phyloP scores from a whole-genome alignment of 139 green algal genomes.

The Edaphochlamys debaryana region DNA sequence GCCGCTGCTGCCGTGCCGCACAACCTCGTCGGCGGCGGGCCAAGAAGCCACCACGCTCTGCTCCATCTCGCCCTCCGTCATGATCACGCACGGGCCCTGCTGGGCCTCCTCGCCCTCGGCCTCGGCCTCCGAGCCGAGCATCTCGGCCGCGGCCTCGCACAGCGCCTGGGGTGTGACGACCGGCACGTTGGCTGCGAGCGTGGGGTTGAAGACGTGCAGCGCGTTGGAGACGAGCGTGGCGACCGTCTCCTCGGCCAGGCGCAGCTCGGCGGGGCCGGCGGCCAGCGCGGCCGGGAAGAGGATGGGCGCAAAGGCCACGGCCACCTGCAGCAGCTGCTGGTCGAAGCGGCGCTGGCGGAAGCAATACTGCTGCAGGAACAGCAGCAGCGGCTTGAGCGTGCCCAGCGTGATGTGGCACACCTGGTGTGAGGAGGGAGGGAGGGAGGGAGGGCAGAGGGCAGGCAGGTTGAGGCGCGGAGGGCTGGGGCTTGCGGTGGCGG shows the following conservation, averaged over 20 bases:
- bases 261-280: slow-evolving; percentile 22
- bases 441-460: no score
- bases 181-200: slow-evolving; percentile 18
- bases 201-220: slow-evolving; percentile 38
- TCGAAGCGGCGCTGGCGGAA: slow-evolving; percentile 39
- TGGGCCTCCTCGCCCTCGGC: not conserved
- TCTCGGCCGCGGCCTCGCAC: slow-evolving; percentile 28
- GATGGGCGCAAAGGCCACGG: slow-evolving; percentile 20
- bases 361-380: slow-evolving; percentile 47
- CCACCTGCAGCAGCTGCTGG: slow-evolving; percentile 36
- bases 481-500: no score
- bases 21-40: no score
- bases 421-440: not conserved
- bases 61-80: not conserved
- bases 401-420: slow-evolving; percentile 2
- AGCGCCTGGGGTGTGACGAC: slow-evolving; percentile 40
- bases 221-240: slow-evolving; percentile 32
- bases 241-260: slow-evolving; percentile 32
- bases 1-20: no score
- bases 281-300: slow-evolving; percentile 37
- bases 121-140: not conserved
- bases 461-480: no score
- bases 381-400: slow-evolving; percentile 43
- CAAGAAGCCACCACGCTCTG: not conserved
- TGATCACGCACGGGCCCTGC: not conserved